A percentile compares a stretch with the other conserved stretches of the same genome.
Evolutionary conservation across 805 yeast species (phyloP).

Genomic region (Komagataella mondaviorum): DNA sequence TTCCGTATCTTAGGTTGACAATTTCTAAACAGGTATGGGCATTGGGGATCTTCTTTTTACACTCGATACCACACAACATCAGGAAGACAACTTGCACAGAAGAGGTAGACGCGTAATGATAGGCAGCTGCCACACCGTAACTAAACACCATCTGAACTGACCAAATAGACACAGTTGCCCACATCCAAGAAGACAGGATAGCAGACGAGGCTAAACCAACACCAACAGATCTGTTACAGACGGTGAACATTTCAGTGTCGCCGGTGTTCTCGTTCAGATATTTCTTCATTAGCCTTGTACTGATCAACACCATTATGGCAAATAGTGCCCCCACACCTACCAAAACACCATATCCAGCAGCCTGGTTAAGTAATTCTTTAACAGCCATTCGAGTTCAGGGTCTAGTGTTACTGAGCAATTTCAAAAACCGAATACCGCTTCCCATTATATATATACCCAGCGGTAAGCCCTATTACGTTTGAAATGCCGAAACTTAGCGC

Average conservation of each 20-base stretch:
- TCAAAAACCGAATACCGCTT: neutral
- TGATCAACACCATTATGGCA: slow-evolving; percentile 16
- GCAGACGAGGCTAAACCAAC: slow-evolving; percentile 16
- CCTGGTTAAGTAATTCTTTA: slow-evolving; percentile 9
- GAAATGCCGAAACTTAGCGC: neutral
- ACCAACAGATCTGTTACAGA: slow-evolving; percentile 13
- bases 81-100: slow-evolving; percentile 11
- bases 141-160: slow-evolving; percentile 11
- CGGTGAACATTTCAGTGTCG: slow-evolving; percentile 14
- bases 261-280: slow-evolving; percentile 12
- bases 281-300: slow-evolving; percentile 13
- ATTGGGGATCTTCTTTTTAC: slow-evolving; percentile 11
- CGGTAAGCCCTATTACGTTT: neutral
- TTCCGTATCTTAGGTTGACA: slow-evolving; percentile 13
- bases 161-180: slow-evolving; percentile 13
- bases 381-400: neutral
- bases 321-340: slow-evolving; percentile 19
- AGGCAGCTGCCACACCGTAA: slow-evolving; percentile 14
- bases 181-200: slow-evolving; percentile 16
- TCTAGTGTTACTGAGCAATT: neutral
- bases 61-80: slow-evolving; percentile 9
- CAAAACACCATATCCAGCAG: slow-evolving; percentile 18
- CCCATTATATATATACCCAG: neutral
- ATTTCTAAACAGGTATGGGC: slow-evolving; percentile 15
- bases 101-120: slow-evolving; percentile 11